phyloP scores from a whole-genome alignment of 1,284 basidiomycete species.

The Fereydounia khargensis region DNA sequence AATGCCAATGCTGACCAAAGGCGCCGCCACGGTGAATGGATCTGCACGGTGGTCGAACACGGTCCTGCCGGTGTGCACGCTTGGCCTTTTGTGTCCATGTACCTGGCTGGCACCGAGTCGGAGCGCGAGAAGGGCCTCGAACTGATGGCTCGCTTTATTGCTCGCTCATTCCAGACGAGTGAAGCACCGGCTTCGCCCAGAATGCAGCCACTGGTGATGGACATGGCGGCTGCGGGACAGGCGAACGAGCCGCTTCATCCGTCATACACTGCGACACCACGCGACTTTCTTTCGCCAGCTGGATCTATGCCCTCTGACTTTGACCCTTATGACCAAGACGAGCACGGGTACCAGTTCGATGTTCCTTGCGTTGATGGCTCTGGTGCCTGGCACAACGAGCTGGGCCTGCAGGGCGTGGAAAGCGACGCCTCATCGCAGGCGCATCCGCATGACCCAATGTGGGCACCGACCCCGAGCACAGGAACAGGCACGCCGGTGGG shows the following conservation, averaged over 20 bases:
- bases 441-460: conserved; percentile 30
- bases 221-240: not conserved
- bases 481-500: conserved; percentile 21
- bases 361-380: too few species aligned
- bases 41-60: conserved; percentile 44
- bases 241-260: not conserved
- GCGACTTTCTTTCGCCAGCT: conserved; percentile 10
- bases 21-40: too few species aligned
- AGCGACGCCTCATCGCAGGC: not conserved
- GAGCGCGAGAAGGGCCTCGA: conserved; percentile 53
- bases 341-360: too few species aligned
- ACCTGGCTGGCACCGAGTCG: conserved; percentile 38
- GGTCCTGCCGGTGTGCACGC: conserved; percentile 52
- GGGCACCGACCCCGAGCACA: conserved; percentile 30
- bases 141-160: conserved; percentile 44
- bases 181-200: not conserved
- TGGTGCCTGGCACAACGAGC: conserved; percentile 24
- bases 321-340: conserved; percentile 16
- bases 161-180: too few species aligned
- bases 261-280: not conserved
- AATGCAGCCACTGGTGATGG: not conserved
- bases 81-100: conserved; percentile 56
- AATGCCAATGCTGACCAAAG: not conserved
- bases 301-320: conserved; percentile 45
- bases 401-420: conserved; percentile 19